Base-by-base conservation (phyloP, 2,329 filamentous ascomycete species). In the Fusarium graminum region DNA sequence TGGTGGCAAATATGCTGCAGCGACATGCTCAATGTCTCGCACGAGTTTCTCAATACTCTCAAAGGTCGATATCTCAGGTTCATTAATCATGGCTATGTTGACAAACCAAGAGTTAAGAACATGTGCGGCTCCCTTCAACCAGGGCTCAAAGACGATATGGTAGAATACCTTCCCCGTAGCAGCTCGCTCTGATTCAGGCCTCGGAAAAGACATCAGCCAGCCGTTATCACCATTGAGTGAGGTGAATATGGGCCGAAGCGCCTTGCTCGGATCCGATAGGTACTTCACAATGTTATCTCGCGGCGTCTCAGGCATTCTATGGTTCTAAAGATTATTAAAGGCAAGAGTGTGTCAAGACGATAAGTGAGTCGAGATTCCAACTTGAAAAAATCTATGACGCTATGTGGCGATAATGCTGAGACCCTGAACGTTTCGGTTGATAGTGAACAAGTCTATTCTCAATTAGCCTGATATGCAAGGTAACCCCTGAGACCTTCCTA, bases 181-280 rank as follows among this genome's bases (percentile, higher is more conserved):
- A 3, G 42, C 52, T 13, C 59, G 67, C 14, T 75, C 74, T 12
- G 52, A 32, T 11, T 47, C 40, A 4, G 75, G 75, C 7, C 71
- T 71, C 4, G 75, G 75, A 38, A 78, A 72, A 8, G 75, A 77
- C 30, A 78, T 55, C 3, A 78, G 60, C 76, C 76, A 78, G 30
- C 74, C 74, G 16, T 74, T 74, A 43, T 78, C 76, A 7, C 75
- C 76, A 49, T 78, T 78, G 8, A 78, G 60, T 9, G 68, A 72
- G 1, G 76, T 77, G 16, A 77, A 44, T 8, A 76, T 61, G 0
- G 77, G 75, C 30, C 71, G 40, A 5, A 61, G 55, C 9, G 29
- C 44, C 11, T 30, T 51, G 6, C n/a, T 13, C 2, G n/a, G 26
- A 2, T 52, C 39, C 0, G 47, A 43, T 2, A 65, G 13, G 13